phyloP scores from a whole-genome alignment of 768 basidiomycete species.

The Tulasnella calospora region DNA sequence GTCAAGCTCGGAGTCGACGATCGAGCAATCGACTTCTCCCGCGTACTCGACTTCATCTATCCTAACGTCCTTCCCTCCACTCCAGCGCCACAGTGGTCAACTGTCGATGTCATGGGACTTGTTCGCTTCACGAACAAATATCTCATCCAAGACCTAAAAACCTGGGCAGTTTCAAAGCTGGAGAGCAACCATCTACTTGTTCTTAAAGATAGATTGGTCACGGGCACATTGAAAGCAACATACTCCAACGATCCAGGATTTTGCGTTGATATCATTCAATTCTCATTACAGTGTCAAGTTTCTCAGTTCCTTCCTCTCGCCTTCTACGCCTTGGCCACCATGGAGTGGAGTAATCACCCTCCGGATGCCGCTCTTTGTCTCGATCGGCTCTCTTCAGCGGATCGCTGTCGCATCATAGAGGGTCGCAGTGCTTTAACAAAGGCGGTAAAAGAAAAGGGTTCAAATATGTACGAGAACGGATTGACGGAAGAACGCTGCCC shows the following conservation, averaged over 20 bases:
- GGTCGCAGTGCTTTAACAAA: background rate
- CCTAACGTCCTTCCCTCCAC: background rate
- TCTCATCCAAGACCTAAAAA: background rate
- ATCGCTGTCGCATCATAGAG: background rate
- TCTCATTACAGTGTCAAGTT: background rate
- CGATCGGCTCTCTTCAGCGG: background rate
- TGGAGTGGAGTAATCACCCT: background rate
- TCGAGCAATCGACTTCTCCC: background rate
- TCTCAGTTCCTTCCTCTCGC: conserved; percentile 5
- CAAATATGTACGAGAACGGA: background rate
- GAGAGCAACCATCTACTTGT: background rate
- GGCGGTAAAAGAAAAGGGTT: background rate
- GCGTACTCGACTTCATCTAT: conserved; percentile 3
- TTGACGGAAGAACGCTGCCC: background rate
- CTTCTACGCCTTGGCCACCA: background rate
- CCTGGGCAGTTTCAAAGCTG: background rate
- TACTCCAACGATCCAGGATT: background rate
- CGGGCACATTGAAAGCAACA: background rate
- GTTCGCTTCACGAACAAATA: background rate
- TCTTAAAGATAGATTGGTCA: background rate
- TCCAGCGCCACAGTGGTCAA: background rate
- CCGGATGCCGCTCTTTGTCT: background rate
- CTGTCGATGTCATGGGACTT: background rate
- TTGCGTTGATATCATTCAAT: background rate
- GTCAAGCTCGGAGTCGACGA: background rate